Evolutionary conservation across 345 rosid genomes (phyloP).

Genomic region (Hypericum androsaemum): DNA sequence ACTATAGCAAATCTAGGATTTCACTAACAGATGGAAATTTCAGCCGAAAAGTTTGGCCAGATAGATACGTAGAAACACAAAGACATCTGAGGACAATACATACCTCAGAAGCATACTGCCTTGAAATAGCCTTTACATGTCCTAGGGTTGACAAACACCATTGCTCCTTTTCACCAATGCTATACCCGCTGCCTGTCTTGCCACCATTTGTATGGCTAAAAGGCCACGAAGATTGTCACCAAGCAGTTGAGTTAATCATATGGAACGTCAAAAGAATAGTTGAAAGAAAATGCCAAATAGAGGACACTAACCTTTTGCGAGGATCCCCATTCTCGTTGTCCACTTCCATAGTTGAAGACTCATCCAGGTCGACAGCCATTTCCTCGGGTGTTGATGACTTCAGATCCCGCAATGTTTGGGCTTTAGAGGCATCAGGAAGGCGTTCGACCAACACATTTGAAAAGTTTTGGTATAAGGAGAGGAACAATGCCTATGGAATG

Average conservation of each 20-base stretch:
- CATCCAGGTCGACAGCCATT: conserved; percentile 47
- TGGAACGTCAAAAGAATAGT: background rate
- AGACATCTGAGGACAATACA: conserved; percentile 2
- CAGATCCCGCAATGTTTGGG: conserved; percentile 43
- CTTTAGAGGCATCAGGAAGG: conserved; percentile 64
- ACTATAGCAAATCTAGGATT: too few relatives aligned
- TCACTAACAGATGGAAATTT: too few relatives aligned
- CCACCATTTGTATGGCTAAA: conserved; percentile 47
- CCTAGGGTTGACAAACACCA: conserved; percentile 94
- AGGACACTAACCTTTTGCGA: conserved; percentile 27
- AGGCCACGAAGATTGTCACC: conserved; percentile 2
- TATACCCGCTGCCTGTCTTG: conserved; percentile 22
- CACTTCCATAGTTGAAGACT: conserved; percentile 66
- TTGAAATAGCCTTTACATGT: conserved; percentile 73
- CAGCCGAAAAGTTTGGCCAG: too few relatives aligned
- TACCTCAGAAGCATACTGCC: conserved; percentile 94
- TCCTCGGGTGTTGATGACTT: conserved; percentile 44
- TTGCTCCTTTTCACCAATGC: conserved; percentile 70
- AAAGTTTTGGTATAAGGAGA: conserved; percentile 54
- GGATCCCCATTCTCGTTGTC: conserved; percentile 56
- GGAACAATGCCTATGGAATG: conserved; percentile 48
- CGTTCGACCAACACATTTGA: conserved; percentile 62
- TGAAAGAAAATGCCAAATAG: background rate
- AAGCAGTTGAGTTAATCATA: background rate
- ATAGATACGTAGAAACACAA: background rate